Base-by-base conservation (phyloP, 139 green algal species). In the Yamagishiella unicocca region DNA sequence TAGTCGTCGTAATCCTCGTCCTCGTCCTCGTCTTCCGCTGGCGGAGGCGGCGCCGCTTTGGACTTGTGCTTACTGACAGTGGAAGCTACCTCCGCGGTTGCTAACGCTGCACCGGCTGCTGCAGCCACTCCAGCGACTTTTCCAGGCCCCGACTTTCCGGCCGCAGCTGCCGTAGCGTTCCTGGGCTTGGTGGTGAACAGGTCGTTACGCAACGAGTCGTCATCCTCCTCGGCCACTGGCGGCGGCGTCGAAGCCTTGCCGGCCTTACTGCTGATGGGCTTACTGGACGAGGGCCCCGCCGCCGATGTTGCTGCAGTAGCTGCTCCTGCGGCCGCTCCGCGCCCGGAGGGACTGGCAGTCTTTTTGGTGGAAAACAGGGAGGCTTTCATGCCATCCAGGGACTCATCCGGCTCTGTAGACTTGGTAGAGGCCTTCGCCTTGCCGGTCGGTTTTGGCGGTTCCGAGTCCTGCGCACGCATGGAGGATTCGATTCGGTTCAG, bases 1-100 rank as follows among this genome's bases (percentile, higher is more conserved):
- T 80, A 90, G 3, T 87, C 75, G 46, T 91, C 87, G 25, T 89
- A 74, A 22, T 80, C 50, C 4, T 75, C 78, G 21, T 85, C 77
- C 64, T 84, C 58, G 37, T 83, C 76, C 54, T 71, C 53, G 25
- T 54, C 76, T 25, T 72, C 45, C 17, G 4, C 1, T 1, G 43
- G 80, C 31, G 80, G 29, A 1, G 62, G 62, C 31, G 27, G 17
- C 0, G 80, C 14, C 27, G 42, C 31, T 29, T 62, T 87, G 12
- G 67, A 21, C 66, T 74, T 74, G 21, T 46, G 66, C 4, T 74
- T 33, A 33, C 37, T 66, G 73, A 43, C 43, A n/a, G 73, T 45
- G 29, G 27, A 8, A 35, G 42, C 73, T 37, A 53, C 70, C 40
- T 38, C 70, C 37, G 70, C 29, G 25, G 4, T 61, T 22, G 40